Conservation (phyloP, 306 rosid species). For the Dalbergia cultrata region DNA sequence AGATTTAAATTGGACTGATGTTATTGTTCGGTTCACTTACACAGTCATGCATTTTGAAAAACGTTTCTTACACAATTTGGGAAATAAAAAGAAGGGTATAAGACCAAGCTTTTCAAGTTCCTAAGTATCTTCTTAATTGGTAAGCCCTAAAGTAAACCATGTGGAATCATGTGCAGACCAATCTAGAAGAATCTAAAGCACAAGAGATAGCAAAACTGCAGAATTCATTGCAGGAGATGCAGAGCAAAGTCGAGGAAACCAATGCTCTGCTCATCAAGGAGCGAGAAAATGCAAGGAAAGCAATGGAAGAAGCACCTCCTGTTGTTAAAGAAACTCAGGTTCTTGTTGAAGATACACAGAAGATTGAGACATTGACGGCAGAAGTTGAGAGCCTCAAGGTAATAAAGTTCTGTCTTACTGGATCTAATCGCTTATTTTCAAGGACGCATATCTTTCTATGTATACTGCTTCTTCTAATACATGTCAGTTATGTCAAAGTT, state of each 20-base stretch:
- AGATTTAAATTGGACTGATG: slow-evolving; percentile 21
- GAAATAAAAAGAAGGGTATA: slow-evolving; percentile 27
- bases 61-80: slow-evolving; percentile 24
- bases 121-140: slow-evolving; percentile 26
- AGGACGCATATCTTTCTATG: slow-evolving; percentile 31
- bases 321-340: slow-evolving; percentile 78
- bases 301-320: slow-evolving; percentile 75
- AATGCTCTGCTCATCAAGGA: slow-evolving; percentile 71
- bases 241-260: slow-evolving; percentile 72
- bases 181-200: slow-evolving; percentile 82
- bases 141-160: slow-evolving; percentile 41
- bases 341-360: slow-evolving; percentile 78
- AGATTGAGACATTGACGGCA: slow-evolving; percentile 61
- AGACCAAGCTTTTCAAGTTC: slow-evolving; percentile 26
- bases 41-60: slow-evolving; percentile 35
- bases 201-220: slow-evolving; percentile 80
- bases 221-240: slow-evolving; percentile 77
- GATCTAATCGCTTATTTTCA: slow-evolving; percentile 35
- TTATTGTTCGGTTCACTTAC: slow-evolving; percentile 38
- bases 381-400: slow-evolving; percentile 83
- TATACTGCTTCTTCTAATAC: slow-evolving; percentile 29
- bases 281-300: slow-evolving; percentile 68
- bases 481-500: no score
- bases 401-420: slow-evolving; percentile 42
- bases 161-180: slow-evolving; percentile 68